A percentile compares a stretch with the other conserved stretches of the same genome.
phyloP scores from a whole-genome alignment of 345 rosid genomes.

The Durio zibethinus region DNA sequence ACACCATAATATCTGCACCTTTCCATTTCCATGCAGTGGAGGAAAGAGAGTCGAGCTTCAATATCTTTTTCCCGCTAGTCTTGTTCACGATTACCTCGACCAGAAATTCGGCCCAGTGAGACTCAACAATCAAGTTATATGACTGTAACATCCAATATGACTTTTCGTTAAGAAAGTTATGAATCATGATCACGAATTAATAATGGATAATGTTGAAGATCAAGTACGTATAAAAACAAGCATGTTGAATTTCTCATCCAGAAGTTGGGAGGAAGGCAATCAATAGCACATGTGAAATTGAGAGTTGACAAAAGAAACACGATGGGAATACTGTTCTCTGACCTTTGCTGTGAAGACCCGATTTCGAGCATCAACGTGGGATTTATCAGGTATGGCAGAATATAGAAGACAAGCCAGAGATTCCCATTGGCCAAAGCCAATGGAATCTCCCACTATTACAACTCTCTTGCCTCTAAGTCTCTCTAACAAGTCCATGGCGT shows the following conservation, averaged over 20 bases:
- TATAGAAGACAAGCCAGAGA: slow-evolving; percentile 57
- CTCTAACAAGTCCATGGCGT: slow-evolving; percentile 41
- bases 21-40: slow-evolving; percentile 28
- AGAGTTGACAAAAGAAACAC: too few species aligned
- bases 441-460: slow-evolving; percentile 52
- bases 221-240: neutral
- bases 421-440: slow-evolving; percentile 55
- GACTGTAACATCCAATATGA: slow-evolving; percentile 24
- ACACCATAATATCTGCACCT: slow-evolving; percentile 47
- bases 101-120: slow-evolving; percentile 45
- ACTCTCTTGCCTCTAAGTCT: slow-evolving; percentile 47
- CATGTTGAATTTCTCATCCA: neutral
- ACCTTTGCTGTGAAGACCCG: slow-evolving; percentile 46
- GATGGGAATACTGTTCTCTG: neutral
- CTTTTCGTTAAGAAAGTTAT: neutral
- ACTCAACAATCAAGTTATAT: slow-evolving; percentile 47
- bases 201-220: neutral
- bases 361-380: slow-evolving; percentile 18
- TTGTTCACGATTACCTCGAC: slow-evolving; percentile 28
- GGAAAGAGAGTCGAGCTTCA: slow-evolving; percentile 37
- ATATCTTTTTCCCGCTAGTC: slow-evolving; percentile 24
- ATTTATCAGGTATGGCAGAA: slow-evolving; percentile 32
- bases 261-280: neutral
- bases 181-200: neutral
- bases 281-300: neutral